Base-by-base conservation (phyloP, 345 rosid species). In the Carallia pectinifolia region DNA sequence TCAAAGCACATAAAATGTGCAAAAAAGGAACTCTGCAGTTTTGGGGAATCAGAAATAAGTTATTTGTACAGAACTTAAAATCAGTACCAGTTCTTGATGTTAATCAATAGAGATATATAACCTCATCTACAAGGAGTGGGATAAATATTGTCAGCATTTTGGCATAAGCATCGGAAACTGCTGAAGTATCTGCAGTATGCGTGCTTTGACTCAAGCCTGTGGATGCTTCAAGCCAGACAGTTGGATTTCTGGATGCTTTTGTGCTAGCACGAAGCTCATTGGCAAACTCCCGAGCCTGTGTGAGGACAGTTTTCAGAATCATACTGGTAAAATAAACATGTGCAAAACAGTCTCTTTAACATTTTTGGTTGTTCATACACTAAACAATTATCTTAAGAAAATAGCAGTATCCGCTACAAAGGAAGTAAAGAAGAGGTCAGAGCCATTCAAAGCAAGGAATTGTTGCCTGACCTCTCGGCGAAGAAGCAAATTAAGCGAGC, bases 1-100 rank as follows among this genome's bases (percentile, higher is more conserved):
- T 96, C 97, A 76, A 92, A 96, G 90, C 99, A 96, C 99, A 96
- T 89, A 81, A 96, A 92, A 81, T 92, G 99, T 36, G 99, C 99
- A 79, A 96, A 96, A 79, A 96, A 96, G 62, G 98, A 92, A 82
- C 99, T 96, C 99, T 96, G 90, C 87, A 71, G 74, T 58, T 44
- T 73, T 72, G 78, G 81, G 69, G 62, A 77, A 79, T 34, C 66
- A 29, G 55, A 19, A 29, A 73, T 47, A 66, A 69, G 34, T 29
- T 70, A 50, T 71, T 12, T 55, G 64, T 52, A 47, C 12, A 68
- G 72, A 67, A 18, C 33, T 15, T 30, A 71, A 74, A 40, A 64
- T 48, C 59, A 71, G 40, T 30, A 40, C 70, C 29, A 69, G 62
- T 30, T 67, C 40, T n/a, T 54, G 59, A 71, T n/a, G 66, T 18